These are phyloP conservation scores for Ophiostoma quercus DNA, from an alignment of 2,329 filamentous ascomycete genomes.

Conservation along the genomic window DNA sequence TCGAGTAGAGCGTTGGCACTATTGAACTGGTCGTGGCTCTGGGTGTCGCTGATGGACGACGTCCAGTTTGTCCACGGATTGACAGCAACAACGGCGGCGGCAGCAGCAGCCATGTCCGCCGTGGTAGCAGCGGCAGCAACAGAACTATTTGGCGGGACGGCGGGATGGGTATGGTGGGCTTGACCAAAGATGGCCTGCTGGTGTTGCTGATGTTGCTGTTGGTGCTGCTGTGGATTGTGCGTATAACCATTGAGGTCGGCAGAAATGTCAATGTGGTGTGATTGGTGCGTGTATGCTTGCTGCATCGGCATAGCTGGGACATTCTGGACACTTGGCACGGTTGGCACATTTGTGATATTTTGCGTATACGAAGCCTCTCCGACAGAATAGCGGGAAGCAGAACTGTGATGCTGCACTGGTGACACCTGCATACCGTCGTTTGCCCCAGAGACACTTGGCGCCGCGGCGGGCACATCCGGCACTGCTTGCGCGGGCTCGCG, in stretches of 20 bases:
- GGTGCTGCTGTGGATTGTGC: conserved; percentile 3
- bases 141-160: neutral
- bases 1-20: conserved; percentile 47
- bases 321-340: neutral
- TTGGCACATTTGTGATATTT: neutral
- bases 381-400: neutral
- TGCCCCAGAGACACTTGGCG: neutral
- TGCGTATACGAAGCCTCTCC: neutral
- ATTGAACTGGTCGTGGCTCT: conserved; percentile 40
- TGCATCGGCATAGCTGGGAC: conserved; percentile 2
- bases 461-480: neutral
- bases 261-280: conserved; percentile 9
- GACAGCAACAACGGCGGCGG: conserved; percentile 28
- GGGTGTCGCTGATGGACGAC: conserved; percentile 45
- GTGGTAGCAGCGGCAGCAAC: conserved; percentile 12
- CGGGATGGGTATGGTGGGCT: neutral
- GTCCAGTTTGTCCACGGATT: conserved; percentile 54
- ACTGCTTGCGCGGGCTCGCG: neutral
- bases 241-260: neutral
- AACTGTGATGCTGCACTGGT: neutral
- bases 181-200: neutral
- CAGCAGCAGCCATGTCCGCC: conserved; percentile 18
- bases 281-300: neutral
- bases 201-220: conserved; percentile 11
- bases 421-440: neutral